Conservation (phyloP, 306 rosid genomes). For the Delonix regia region DNA sequence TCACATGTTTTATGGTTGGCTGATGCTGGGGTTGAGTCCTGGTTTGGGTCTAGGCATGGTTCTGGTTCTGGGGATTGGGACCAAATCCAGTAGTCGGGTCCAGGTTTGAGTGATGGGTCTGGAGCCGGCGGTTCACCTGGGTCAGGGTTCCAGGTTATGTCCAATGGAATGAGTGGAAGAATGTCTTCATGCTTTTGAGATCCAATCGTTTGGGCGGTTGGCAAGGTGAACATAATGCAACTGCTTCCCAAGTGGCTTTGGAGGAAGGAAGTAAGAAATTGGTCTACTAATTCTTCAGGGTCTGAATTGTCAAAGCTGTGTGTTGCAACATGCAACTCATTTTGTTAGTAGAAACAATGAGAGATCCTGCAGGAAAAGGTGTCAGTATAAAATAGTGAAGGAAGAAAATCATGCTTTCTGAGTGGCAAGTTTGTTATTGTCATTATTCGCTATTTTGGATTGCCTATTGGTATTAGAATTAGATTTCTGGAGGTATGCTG, state of each 20-base stretch:
- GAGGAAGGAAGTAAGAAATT: neutral
- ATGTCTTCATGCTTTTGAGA: neutral
- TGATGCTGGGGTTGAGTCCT: neutral
- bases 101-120: neutral
- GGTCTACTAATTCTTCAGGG: neutral
- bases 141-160: neutral
- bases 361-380: conserved; percentile 23
- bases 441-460: neutral
- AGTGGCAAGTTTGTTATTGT: neutral
- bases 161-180: neutral
- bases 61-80: neutral
- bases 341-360: neutral
- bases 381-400: neutral
- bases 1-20: neutral
- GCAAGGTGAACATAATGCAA: neutral
- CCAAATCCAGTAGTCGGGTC: neutral
- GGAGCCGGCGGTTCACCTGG: neutral
- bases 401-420: neutral
- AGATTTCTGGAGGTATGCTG: neutral
- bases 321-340: no score
- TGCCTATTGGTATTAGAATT: neutral
- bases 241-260: neutral
- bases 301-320: neutral
- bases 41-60: neutral
- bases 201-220: neutral